Base-by-base conservation (phyloP, 176 grass and related monocot species). In the Phoenix dactylifera region DNA sequence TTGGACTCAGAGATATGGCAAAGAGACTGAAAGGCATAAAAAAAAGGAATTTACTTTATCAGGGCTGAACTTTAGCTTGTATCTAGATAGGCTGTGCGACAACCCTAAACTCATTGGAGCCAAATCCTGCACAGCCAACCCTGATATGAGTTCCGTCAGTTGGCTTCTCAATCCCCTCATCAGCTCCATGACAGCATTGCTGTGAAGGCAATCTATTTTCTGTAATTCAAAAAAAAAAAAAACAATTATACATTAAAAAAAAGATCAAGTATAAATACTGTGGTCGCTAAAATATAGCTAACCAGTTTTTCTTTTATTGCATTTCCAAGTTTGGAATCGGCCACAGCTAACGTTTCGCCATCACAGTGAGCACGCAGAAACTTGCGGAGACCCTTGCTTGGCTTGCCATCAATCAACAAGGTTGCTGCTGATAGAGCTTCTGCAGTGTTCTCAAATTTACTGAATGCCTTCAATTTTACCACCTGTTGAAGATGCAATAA, bases 51-150 rank as follows among this genome's bases (percentile, higher is more conserved):
- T 76, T 50, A 89, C 89, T 79, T 95, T 95, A 59, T 95, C 89
- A 35, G 89, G 85, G 62, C 89, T 95, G 73, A 95, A 95, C 69
- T 95, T 89, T 49, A 95, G 79, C 76, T 95, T 95, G 74, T 95
- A 95, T 66, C 89, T 89, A 67, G 85, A 95, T 60, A 95, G 80
- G 57, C 89, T 89, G 62, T 95, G 89, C 7, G 89, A 95, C 50
- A 95, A 76, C 17, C 89, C 89, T 10, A 95, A 64, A 54, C 89
- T 95, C 89, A 95, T 95, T 0, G 89, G 89, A 71, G 78, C 82
- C 30, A 95, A 73, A 71, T 89, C 89, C 68, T 95, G 89, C 57
- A 58, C 73, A 65, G 73, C 89, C 60, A 95, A 62, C 22, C 89
- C 89, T 55, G 89, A 75, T 59, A 95, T 95, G 26, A 95, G 89